Evolutionary conservation across 1,284 basidiomycete genomes (phyloP).

Genomic region (Moesziomyces antarcticus): DNA sequence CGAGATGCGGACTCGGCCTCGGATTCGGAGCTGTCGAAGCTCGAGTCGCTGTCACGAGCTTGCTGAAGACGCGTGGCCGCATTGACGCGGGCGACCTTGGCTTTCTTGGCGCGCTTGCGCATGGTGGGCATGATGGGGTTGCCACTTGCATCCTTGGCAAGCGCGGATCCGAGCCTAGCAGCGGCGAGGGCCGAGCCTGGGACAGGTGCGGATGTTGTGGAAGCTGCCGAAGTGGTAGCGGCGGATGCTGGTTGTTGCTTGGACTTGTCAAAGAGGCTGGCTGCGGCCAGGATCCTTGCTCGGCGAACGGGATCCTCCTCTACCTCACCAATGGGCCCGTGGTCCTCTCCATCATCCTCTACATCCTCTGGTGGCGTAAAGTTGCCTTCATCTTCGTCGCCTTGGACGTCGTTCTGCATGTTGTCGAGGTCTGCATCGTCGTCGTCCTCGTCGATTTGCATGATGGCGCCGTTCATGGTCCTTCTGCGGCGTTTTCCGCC

Average conservation of each 20-base stretch:
- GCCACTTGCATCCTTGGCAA: conserved; percentile 58
- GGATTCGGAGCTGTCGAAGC: conserved; percentile 60
- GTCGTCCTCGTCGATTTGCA: conserved; percentile 58
- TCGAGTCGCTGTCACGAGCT: conserved; percentile 42
- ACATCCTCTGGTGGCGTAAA: conserved; percentile 36
- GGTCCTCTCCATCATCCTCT: conserved; percentile 36
- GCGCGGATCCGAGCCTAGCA: conserved; percentile 55
- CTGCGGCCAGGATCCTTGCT: conserved; percentile 47
- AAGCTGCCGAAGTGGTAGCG: conserved; percentile 8
- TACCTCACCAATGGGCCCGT: conserved; percentile 40
- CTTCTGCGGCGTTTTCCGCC: conserved; percentile 21
- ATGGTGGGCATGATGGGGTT: conserved; percentile 46
- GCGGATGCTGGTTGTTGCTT: conserved; percentile 4
- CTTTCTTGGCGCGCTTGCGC: conserved; percentile 53
- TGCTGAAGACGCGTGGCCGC: conserved; percentile 34
- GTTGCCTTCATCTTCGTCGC: conserved; percentile 23
- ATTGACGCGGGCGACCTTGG: conserved; percentile 30
- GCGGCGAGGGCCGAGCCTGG: conserved; percentile 32
- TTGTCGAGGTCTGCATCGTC: conserved; percentile 50
- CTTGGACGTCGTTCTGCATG: conserved; percentile 14
- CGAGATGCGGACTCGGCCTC: conserved; percentile 20
- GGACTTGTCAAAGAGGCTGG: conserved; percentile 42
- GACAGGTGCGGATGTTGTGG: conserved; percentile 3
- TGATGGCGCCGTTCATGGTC: conserved; percentile 39
- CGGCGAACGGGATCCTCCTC: conserved; percentile 43